Evolutionary conservation across 208 protist genomes (phyloP).

Genomic region (Leishmania tarentolae): DNA sequence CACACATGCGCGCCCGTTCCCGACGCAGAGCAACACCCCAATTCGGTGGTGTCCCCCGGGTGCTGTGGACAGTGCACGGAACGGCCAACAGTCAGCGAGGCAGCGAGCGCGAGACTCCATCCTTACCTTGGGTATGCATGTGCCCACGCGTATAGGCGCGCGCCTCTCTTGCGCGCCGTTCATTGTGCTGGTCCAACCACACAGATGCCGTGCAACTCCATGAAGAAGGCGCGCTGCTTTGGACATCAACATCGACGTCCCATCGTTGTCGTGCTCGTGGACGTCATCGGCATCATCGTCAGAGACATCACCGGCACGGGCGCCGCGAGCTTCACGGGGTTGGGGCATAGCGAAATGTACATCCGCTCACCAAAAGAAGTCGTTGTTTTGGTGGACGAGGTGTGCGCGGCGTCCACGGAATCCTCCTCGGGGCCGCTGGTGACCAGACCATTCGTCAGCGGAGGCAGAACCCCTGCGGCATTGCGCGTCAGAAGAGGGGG

Average conservation of each 20-base stretch:
- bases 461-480: neutral
- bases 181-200: neutral
- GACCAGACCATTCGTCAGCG: neutral
- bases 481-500: constrained; percentile 19
- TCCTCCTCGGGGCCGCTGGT: neutral
- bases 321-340: constrained; percentile 6
- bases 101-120: neutral
- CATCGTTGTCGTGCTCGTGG: neutral
- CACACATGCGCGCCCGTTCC: neutral
- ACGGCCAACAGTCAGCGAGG: neutral
- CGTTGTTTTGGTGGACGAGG: neutral
- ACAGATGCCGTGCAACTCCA: neutral
- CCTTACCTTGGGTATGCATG: too few relatives aligned
- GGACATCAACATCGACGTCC: neutral
- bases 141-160: neutral
- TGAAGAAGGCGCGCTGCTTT: neutral
- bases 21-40: neutral
- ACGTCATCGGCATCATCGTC: neutral
- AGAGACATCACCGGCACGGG: constrained; percentile 12
- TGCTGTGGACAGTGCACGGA: neutral
- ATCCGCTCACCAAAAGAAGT: neutral
- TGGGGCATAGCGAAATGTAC: constrained; percentile 2
- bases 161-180: neutral
- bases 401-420: neutral
- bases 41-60: neutral